phyloP scores from a whole-genome alignment of 768 basidiomycete species.

The Rickenella mellea region DNA sequence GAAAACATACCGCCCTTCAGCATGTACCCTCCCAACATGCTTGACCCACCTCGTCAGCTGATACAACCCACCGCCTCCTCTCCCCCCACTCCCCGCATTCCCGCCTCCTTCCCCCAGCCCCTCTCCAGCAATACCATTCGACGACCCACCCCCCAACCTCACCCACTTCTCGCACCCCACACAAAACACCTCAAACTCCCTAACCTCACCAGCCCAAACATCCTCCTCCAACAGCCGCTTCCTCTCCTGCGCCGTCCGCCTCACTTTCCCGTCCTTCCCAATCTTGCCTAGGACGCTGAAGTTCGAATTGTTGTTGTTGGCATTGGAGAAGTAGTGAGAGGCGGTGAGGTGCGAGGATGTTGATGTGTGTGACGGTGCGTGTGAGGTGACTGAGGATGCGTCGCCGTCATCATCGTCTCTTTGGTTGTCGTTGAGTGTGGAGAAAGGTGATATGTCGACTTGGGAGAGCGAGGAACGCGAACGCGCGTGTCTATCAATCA shows the following conservation, averaged over 20 bases:
- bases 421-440: background rate
- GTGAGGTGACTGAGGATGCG: background rate
- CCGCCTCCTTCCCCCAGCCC: too few species aligned
- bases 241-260: background rate
- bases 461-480: too few species aligned
- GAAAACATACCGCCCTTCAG: background rate
- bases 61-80: background rate
- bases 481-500: too few species aligned
- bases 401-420: background rate
- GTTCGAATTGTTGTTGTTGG: too few species aligned
- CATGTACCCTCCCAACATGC: background rate
- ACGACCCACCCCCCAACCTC: background rate
- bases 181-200: background rate
- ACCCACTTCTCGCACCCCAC: background rate
- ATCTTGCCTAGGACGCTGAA: too few species aligned
- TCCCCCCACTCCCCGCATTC: background rate
- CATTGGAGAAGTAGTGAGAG: too few species aligned
- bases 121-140: too few species aligned
- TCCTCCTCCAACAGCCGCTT: background rate
- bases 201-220: background rate
- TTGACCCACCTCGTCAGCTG: background rate
- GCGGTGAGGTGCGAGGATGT: background rate
- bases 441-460: too few species aligned
- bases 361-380: background rate
- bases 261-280: too few species aligned